Percentiles rank a stretch among this genome's conserved stretches.
These are phyloP conservation scores for Rosa chinensis DNA, from an alignment of 306 rosid species.

Conservation along the genomic window DNA sequence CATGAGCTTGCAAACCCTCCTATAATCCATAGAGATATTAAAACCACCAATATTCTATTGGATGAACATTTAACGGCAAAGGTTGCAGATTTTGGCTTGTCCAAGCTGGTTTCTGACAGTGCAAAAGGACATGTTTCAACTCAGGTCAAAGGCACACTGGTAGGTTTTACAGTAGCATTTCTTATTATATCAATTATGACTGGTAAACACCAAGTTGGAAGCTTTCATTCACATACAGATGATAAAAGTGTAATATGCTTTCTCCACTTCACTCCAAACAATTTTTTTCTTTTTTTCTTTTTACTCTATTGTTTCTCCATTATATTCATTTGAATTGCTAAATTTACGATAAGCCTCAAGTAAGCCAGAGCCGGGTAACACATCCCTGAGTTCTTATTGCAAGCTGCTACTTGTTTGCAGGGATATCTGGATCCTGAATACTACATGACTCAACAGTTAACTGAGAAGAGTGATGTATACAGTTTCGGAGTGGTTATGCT, in stretches of 20 bases:
- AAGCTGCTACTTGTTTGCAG: slow-evolving; percentile 36
- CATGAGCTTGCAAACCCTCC: slow-evolving; percentile 98
- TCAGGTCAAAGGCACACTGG: slow-evolving; percentile 95
- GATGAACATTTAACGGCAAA: slow-evolving; percentile 83
- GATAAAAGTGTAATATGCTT: neutral
- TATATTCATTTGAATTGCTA: neutral
- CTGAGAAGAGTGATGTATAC: slow-evolving; percentile 89
- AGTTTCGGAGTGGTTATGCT: slow-evolving; percentile 94
- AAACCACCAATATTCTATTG: slow-evolving; percentile 73
- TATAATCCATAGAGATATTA: slow-evolving; percentile 90
- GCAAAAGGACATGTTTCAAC: slow-evolving; percentile 87
- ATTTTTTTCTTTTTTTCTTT: neutral
- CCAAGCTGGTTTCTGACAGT: slow-evolving; percentile 73
- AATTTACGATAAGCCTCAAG: neutral
- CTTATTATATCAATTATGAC: neutral
- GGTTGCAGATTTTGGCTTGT: slow-evolving; percentile 97
- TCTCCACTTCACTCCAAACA: neutral
- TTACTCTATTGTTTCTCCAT: neutral
- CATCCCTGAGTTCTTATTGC: neutral
- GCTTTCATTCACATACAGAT: neutral
- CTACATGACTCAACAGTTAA: slow-evolving; percentile 88
- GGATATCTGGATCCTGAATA: slow-evolving; percentile 96
- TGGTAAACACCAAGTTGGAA: neutral
- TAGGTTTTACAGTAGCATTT: slow-evolving; percentile 32
- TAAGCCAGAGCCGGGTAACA: neutral